phyloP scores from a whole-genome alignment of 2,329 filamentous ascomycete species.

The Paraphoma chrysanthemicola region DNA sequence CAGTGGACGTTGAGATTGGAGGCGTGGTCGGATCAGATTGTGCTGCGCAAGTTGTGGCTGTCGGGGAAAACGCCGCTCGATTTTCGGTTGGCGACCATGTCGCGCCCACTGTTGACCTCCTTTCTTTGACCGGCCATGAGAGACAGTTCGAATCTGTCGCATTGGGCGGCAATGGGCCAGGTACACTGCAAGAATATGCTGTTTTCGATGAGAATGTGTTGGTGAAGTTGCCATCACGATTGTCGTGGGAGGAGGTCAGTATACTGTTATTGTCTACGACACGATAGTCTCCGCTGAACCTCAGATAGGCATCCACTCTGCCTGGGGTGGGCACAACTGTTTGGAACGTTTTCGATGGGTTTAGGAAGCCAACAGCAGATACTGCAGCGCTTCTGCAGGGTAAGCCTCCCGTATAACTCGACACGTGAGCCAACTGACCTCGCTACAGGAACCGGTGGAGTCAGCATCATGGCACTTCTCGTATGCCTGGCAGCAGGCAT shows the following conservation, averaged over 20 bases:
- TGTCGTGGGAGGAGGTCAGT: conserved; percentile 37
- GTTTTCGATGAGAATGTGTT: conserved; percentile 32
- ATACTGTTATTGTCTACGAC: not conserved
- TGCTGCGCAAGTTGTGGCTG: conserved; percentile 31
- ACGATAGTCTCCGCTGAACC: not conserved
- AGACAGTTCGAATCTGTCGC: not conserved
- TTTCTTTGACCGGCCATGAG: conserved; percentile 18
- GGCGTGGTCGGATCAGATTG: conserved; percentile 33
- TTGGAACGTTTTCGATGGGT: conserved; percentile 27
- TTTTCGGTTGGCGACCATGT: conserved; percentile 37
- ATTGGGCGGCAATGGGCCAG: conserved; percentile 16
- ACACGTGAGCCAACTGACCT: too few species aligned
- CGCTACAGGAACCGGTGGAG: conserved; percentile 50
- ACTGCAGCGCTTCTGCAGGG: conserved; percentile 25
- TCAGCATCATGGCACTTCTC: conserved; percentile 41
- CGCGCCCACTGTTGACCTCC: conserved; percentile 15
- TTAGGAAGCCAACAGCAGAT: conserved; percentile 12
- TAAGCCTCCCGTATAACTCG: not conserved
- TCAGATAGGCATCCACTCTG: conserved; percentile 26
- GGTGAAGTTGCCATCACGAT: conserved; percentile 26
- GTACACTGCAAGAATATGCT: conserved; percentile 33
- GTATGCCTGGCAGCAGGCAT: conserved; percentile 35
- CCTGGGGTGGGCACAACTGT: conserved; percentile 31
- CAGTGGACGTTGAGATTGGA: conserved; percentile 3
- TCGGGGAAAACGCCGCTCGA: conserved; percentile 18